Percentiles rank a stretch among this genome's conserved stretches.
These are phyloP conservation scores for Metschnikowia dekortorum DNA, from an alignment of 805 yeast species.

Conservation along the genomic window DNA sequence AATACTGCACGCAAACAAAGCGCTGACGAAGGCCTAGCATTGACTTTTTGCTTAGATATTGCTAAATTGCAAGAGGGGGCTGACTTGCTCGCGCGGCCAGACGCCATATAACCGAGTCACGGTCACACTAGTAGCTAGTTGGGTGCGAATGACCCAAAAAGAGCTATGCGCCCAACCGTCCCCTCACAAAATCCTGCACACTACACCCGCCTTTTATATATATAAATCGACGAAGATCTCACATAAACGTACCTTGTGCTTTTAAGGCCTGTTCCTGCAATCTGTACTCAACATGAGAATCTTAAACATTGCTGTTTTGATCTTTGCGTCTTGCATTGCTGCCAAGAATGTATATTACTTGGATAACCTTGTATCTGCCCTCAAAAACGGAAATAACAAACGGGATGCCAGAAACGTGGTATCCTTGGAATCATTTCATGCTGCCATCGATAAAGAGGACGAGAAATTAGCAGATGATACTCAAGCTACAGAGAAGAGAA, in stretches of 20 bases:
- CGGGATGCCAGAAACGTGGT: slow-evolving; percentile 20
- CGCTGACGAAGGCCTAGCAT: too few species aligned
- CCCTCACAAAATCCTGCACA: slow-evolving; percentile 1
- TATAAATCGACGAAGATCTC: not conserved
- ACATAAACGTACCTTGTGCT: not conserved
- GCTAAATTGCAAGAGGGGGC: not conserved
- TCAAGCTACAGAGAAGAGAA: not conserved
- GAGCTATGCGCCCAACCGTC: slow-evolving; percentile 1
- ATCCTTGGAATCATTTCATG: slow-evolving; percentile 12
- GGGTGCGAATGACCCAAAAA: slow-evolving; percentile 1
- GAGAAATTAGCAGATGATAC: not conserved
- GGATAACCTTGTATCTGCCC: slow-evolving; percentile 13
- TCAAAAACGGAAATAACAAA: slow-evolving; percentile 7
- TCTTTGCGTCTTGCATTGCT: slow-evolving; percentile 13
- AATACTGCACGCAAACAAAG: not conserved
- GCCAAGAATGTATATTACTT: slow-evolving; percentile 16
- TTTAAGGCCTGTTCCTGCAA: not conserved
- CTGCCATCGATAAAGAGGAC: slow-evolving; percentile 3
- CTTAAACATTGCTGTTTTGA: slow-evolving; percentile 9
- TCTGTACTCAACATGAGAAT: slow-evolving; percentile 9
- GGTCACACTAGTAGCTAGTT: not conserved
- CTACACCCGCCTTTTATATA: not conserved
- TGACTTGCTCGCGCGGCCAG: not conserved
- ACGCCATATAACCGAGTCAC: not conserved
- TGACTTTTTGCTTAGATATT: too few species aligned